Evolutionary conservation across 768 basidiomycete species (phyloP).

Genomic region (Tylopilus vinaceipallidus): DNA sequence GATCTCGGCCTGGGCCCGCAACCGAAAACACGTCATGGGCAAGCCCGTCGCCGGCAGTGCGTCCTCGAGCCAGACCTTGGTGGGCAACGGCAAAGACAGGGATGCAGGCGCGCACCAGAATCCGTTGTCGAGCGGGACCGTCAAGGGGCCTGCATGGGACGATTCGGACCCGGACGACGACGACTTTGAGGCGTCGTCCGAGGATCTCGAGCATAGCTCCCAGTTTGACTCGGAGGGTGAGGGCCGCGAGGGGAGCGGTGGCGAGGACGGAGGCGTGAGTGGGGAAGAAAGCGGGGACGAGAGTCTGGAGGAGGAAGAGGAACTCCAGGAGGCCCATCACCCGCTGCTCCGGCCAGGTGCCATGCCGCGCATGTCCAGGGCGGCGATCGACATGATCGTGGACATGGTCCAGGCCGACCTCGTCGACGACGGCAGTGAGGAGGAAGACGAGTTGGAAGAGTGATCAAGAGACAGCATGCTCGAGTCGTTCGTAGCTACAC

Average conservation of each 20-base stretch:
- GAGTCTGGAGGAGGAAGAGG: slow-evolving; percentile 38
- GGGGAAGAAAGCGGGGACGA: slow-evolving; percentile 24
- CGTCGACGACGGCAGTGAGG: slow-evolving; percentile 33
- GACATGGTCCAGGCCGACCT: slow-evolving; percentile 59
- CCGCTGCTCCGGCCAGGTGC: slow-evolving; percentile 65
- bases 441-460: slow-evolving; percentile 52
- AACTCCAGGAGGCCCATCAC: slow-evolving; percentile 54
- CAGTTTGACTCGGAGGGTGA: slow-evolving; percentile 27
- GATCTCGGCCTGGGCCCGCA: slow-evolving; percentile 64
- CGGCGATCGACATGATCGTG: slow-evolving; percentile 62
- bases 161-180: slow-evolving; percentile 36
- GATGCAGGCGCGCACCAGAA: neutral
- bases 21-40: slow-evolving; percentile 57
- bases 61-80: neutral
- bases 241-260: slow-evolving; percentile 41
- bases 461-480: slow-evolving; percentile 30
- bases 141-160: slow-evolving; percentile 30
- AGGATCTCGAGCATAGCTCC: slow-evolving; percentile 44
- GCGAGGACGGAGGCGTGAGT: slow-evolving; percentile 24
- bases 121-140: slow-evolving; percentile 11
- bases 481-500: too few species aligned
- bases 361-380: slow-evolving; percentile 66
- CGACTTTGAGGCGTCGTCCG: slow-evolving; percentile 38
- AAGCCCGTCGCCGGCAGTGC: neutral
- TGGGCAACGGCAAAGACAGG: slow-evolving; percentile 2